phyloP scores from a whole-genome alignment of 106 monocot species.

The Acorus calamus region DNA sequence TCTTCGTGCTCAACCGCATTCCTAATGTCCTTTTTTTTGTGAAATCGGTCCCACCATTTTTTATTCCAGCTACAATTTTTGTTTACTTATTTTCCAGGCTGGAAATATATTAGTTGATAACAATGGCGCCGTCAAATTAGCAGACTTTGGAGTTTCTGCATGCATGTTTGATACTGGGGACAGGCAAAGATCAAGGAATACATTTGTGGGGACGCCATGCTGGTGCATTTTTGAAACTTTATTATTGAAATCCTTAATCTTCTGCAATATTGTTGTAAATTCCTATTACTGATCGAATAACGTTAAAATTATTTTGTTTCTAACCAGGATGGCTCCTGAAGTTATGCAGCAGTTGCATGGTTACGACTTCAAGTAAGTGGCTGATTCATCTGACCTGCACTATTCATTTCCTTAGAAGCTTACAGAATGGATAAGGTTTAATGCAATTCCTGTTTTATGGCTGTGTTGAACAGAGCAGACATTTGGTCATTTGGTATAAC shows the following conservation, averaged over 20 bases:
- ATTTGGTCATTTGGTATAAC: conserved; percentile 97
- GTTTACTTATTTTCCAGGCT: conserved; percentile 43
- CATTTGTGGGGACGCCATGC: conserved; percentile 97
- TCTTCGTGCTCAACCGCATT: background rate
- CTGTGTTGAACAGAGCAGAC: conserved; percentile 59
- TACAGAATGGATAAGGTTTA: background rate
- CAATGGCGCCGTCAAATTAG: conserved; percentile 83
- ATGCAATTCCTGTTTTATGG: too few relatives aligned
- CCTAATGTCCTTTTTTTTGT: background rate
- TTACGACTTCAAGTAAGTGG: conserved; percentile 91
- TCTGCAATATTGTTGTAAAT: background rate
- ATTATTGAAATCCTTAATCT: background rate
- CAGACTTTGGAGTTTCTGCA: conserved; percentile 92
- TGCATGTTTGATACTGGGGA: conserved; percentile 97
- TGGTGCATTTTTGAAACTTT: conserved; percentile 34
- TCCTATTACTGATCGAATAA: background rate
- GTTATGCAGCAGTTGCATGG: conserved; percentile 96
- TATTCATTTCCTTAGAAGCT: background rate
- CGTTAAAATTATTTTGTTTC: background rate
- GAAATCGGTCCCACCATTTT: background rate
- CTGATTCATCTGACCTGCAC: conserved; percentile 1
- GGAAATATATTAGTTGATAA: conserved; percentile 79
- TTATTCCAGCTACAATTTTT: background rate
- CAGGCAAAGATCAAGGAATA: conserved; percentile 82
- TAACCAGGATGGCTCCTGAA: conserved; percentile 95